Conservation (phyloP, 2,329 filamentous ascomycete genomes). For the Hypoxylon rubiginosum region DNA sequence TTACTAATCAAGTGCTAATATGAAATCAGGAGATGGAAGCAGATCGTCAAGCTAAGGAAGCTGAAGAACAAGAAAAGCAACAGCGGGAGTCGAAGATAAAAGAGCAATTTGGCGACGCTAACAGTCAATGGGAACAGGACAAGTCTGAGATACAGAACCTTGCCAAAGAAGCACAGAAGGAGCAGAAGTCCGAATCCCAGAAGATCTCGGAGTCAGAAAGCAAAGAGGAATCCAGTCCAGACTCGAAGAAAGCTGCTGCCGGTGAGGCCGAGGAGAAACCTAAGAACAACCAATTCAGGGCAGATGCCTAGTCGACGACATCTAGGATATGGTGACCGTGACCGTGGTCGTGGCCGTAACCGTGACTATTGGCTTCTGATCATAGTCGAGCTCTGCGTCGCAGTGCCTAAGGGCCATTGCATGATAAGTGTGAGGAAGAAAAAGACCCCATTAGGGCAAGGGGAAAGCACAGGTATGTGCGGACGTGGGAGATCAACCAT, state of each 20-base stretch:
- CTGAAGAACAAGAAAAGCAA: constrained; percentile 80
- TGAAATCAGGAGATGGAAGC: constrained; percentile 85
- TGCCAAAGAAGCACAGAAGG: constrained; percentile 65
- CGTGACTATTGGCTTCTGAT: constrained; percentile 11
- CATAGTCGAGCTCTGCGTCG: constrained; percentile 6
- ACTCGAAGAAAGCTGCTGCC: constrained; percentile 31
- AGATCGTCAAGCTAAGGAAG: constrained; percentile 83
- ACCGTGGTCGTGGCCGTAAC: constrained; percentile 7
- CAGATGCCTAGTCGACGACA: constrained; percentile 37
- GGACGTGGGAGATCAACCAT: constrained; percentile 27
- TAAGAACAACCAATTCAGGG: constrained; percentile 44
- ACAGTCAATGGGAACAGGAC: constrained; percentile 89
- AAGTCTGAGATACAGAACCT: constrained; percentile 82
- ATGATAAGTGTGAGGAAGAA: constrained; percentile 26
- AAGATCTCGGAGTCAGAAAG: constrained; percentile 18
- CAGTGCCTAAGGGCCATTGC: constrained; percentile 18
- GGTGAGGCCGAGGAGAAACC: constrained; percentile 40
- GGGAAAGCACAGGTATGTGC: constrained; percentile 11
- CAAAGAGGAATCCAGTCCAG: constrained; percentile 34
- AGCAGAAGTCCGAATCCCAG: constrained; percentile 34
- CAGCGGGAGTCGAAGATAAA: constrained; percentile 83
- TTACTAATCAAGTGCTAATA: constrained; percentile 31
- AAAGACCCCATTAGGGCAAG: constrained; percentile 24
- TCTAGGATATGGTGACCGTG: constrained; percentile 29
- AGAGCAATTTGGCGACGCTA: constrained; percentile 81